Percentiles rank a stretch among this genome's conserved stretches.
Conservation (phyloP, 2,329 filamentous ascomycete genomes). For the Niveomyces coronatus region DNA sequence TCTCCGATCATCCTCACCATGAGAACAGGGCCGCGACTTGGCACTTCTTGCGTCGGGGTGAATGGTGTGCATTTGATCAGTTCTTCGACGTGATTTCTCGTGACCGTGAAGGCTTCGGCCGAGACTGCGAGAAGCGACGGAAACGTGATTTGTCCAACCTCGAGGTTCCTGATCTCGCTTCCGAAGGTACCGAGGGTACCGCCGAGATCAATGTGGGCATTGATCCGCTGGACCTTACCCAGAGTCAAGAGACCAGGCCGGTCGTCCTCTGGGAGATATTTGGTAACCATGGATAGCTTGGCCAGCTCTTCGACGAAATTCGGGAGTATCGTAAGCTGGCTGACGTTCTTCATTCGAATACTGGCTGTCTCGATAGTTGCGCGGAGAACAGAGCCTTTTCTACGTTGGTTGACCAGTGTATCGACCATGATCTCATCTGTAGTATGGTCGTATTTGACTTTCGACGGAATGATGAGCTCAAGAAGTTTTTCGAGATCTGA, state of each 20-base stretch:
- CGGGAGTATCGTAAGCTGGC: slow-evolving; percentile 57
- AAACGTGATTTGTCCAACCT: slow-evolving; percentile 72
- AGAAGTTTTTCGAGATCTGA: slow-evolving; percentile 73
- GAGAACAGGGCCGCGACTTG: slow-evolving; percentile 42
- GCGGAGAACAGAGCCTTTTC: slow-evolving; percentile 75
- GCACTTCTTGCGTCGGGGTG: slow-evolving; percentile 18
- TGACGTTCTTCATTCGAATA: slow-evolving; percentile 49
- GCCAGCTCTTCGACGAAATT: slow-evolving; percentile 68
- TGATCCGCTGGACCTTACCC: slow-evolving; percentile 52
- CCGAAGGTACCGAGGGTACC: slow-evolving; percentile 57
- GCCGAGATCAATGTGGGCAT: slow-evolving; percentile 52
- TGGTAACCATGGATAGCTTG: slow-evolving; percentile 76
- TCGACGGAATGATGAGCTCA: slow-evolving; percentile 81
- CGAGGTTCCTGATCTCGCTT: slow-evolving; percentile 49
- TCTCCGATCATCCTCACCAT: slow-evolving; percentile 89
- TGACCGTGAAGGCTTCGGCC: slow-evolving; percentile 50
- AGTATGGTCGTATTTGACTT: slow-evolving; percentile 72
- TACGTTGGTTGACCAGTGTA: slow-evolving; percentile 73
- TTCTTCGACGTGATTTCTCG: slow-evolving; percentile 58
- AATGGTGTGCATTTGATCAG: slow-evolving; percentile 48
- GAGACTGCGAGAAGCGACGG: slow-evolving; percentile 76
- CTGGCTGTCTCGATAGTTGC: slow-evolving; percentile 55
- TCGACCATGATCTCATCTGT: slow-evolving; percentile 94
- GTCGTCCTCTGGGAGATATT: slow-evolving; percentile 93
- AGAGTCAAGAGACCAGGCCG: slow-evolving; percentile 78